These are phyloP conservation scores for Ceratobasidium sp. DNA, from an alignment of 1,284 basidiomycete species.

Conservation along the genomic window DNA sequence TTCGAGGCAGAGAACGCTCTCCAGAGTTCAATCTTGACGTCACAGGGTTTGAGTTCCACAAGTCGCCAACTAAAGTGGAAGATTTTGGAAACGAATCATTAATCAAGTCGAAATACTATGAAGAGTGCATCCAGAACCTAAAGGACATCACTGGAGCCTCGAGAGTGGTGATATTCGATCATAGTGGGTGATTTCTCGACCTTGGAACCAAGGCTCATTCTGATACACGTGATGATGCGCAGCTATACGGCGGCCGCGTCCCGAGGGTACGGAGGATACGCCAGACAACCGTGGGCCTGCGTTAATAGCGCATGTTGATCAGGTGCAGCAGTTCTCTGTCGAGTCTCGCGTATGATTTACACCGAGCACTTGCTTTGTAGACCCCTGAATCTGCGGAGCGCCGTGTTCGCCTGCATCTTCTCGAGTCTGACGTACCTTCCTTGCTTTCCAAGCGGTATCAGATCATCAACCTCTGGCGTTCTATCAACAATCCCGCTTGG, in stretches of 20 bases:
- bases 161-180: constrained; percentile 71
- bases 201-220: neutral
- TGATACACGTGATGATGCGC: neutral
- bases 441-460: constrained; percentile 67
- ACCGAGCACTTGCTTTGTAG: constrained; percentile 56
- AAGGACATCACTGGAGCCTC: constrained; percentile 73
- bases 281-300: constrained; percentile 64
- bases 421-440: constrained; percentile 62
- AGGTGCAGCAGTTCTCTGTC: neutral
- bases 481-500: constrained; percentile 65
- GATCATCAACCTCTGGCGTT: constrained; percentile 80
- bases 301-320: neutral
- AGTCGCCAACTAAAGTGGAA: constrained; percentile 57
- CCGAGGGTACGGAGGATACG: constrained; percentile 57
- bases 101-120: constrained; percentile 69
- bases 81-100: constrained; percentile 61
- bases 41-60: constrained; percentile 68
- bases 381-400: constrained; percentile 63
- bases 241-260: constrained; percentile 64
- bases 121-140: constrained; percentile 69
- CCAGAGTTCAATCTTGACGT: constrained; percentile 63
- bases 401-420: constrained; percentile 68
- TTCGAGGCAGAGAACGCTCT: constrained; percentile 65
- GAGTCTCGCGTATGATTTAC: constrained; percentile 50
- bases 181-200: constrained; percentile 63